phyloP scores from a whole-genome alignment of 2,329 filamentous ascomycete genomes.

The Sclerotinia sclerotiorum region DNA sequence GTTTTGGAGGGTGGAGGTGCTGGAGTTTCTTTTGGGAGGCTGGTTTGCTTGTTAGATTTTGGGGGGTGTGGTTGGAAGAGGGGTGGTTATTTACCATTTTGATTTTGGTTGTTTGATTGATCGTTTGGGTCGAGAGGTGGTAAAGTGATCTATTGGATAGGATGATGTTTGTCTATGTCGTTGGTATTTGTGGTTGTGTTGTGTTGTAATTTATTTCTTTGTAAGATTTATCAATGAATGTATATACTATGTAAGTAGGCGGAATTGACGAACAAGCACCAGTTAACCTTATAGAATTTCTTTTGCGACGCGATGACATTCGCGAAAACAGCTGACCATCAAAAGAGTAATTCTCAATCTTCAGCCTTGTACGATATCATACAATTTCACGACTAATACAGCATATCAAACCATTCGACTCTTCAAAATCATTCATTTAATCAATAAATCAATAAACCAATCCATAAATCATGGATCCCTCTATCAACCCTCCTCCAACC shows the following conservation, averaged over 20 bases:
- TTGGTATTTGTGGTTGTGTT: not conserved
- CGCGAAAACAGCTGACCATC: slow-evolving; percentile 18
- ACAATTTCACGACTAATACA: not conserved
- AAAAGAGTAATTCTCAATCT: slow-evolving; percentile 2
- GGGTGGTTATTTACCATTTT: slow-evolving; percentile 13
- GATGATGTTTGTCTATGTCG: not conserved
- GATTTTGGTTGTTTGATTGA: not conserved
- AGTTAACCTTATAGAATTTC: not conserved
- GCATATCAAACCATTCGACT: not conserved
- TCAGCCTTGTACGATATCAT: not conserved
- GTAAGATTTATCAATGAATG: not conserved
- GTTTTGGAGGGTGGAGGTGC: not conserved
- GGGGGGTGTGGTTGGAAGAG: not conserved
- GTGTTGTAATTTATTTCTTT: not conserved
- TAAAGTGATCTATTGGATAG: too few relatives aligned
- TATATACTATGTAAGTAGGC: not conserved
- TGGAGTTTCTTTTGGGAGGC: slow-evolving; percentile 3
- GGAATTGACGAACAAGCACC: not conserved
- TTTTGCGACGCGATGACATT: slow-evolving; percentile 8
- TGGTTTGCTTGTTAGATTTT: slow-evolving; percentile 1
- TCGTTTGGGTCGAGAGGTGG: too few relatives aligned
- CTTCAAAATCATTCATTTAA: not conserved
- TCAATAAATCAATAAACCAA: not conserved
- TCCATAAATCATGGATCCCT: not conserved
- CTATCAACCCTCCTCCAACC: not conserved